Evolutionary conservation across 1,139 yeast species (phyloP).

Genomic region (Candida mesenterica): DNA sequence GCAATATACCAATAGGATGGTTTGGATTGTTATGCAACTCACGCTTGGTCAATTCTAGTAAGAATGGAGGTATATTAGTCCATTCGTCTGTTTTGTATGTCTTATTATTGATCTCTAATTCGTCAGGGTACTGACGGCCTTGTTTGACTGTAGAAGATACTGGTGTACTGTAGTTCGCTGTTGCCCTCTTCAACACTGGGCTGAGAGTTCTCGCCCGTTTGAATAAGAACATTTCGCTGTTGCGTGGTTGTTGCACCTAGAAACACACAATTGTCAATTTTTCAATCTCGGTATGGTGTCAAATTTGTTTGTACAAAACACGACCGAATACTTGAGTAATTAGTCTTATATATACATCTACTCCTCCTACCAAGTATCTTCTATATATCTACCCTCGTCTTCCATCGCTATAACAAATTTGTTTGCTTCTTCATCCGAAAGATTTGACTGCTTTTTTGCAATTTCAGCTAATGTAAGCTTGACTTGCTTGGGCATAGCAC

Average conservation of each 20-base stretch:
- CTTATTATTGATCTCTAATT: conserved; percentile 48
- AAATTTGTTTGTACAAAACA: no score
- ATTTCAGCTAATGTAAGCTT: conserved; percentile 70
- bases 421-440: conserved; percentile 48
- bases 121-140: conserved; percentile 22
- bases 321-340: no score
- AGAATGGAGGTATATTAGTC: conserved; percentile 84
- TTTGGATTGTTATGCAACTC: conserved; percentile 68
- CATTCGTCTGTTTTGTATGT: conserved; percentile 65
- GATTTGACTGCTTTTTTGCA: conserved; percentile 40
- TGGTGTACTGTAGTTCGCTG: background rate
- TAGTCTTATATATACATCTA: no score
- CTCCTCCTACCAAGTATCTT: conserved; percentile 95
- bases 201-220: background rate
- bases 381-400: conserved; percentile 65
- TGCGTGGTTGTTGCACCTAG: no score
- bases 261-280: no score
- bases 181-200: background rate
- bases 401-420: conserved; percentile 60
- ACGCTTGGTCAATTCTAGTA: conserved; percentile 66
- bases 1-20: conserved; percentile 89
- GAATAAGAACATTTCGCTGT: background rate
- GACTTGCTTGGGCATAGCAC: conserved; percentile 92
- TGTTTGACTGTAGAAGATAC: conserved; percentile 1
- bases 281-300: no score